Percentiles rank a stretch among this genome's conserved stretches.
phyloP scores from a whole-genome alignment of 495 filamentous ascomycete genomes.

The Pseudotulostoma volvatum region DNA sequence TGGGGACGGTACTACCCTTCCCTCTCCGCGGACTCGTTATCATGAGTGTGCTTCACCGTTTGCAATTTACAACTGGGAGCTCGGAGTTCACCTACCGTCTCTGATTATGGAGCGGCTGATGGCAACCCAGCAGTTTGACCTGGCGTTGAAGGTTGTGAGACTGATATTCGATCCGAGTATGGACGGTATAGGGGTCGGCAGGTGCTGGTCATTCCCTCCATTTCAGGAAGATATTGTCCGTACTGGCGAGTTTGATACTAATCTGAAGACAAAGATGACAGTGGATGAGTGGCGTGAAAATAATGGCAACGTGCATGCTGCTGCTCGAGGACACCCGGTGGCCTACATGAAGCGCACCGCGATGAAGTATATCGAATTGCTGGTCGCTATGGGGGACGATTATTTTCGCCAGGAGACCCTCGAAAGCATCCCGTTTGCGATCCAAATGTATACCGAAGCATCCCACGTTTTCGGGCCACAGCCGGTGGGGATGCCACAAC shows the following conservation, averaged over 20 bases:
- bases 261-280: too few relatives aligned
- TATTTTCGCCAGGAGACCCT: conserved; percentile 20
- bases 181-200: background rate
- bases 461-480: conserved; percentile 17
- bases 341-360: conserved; percentile 20
- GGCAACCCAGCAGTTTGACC: too few relatives aligned
- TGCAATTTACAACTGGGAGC: too few relatives aligned
- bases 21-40: too few relatives aligned
- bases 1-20: too few relatives aligned
- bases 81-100: too few relatives aligned
- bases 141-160: too few relatives aligned
- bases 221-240: conserved; percentile 10
- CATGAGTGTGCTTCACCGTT: too few relatives aligned
- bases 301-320: too few relatives aligned
- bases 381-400: conserved; percentile 19
- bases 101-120: too few relatives aligned
- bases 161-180: conserved; percentile 17
- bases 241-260: too few relatives aligned
- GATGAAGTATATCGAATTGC: conserved; percentile 19
- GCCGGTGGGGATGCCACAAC: conserved; percentile 6
- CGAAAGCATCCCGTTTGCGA: conserved; percentile 17
- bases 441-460: conserved; percentile 22
- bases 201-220: conserved; percentile 2
- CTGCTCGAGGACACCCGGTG: conserved; percentile 11
- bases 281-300: too few relatives aligned